Percentiles rank a stretch among this genome's conserved stretches.
Evolutionary conservation across 1,284 basidiomycete species (phyloP).

Genomic region (Cutaneotrichosporon curvatum): DNA sequence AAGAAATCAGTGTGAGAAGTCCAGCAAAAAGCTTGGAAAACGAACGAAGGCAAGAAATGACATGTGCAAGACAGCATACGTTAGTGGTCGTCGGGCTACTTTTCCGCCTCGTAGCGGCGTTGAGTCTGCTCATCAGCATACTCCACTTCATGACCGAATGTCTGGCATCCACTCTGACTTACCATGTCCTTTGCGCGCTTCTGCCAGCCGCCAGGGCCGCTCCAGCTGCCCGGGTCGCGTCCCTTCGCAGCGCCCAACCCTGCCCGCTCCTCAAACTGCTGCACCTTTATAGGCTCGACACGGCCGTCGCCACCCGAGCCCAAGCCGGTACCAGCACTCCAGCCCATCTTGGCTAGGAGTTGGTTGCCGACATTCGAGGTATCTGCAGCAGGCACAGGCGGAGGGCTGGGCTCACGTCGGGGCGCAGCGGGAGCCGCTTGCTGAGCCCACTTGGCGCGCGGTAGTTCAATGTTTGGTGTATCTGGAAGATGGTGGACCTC

Average conservation of each 20-base stretch:
- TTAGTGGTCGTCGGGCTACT: no score
- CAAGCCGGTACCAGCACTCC: conserved; percentile 80
- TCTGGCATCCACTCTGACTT: conserved; percentile 9
- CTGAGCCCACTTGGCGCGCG: conserved; percentile 52
- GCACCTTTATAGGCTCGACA: conserved; percentile 75
- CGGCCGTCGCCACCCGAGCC: conserved; percentile 72
- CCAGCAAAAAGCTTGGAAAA: no score
- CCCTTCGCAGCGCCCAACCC: conserved; percentile 83
- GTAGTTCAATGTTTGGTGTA: conserved; percentile 53
- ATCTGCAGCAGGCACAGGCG: conserved; percentile 63
- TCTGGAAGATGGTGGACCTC: conserved; percentile 85
- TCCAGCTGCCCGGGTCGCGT: conserved; percentile 68
- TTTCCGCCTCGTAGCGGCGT: conserved; percentile 10
- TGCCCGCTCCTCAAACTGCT: conserved; percentile 75
- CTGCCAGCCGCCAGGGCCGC: conserved; percentile 46
- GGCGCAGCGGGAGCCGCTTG: neutral
- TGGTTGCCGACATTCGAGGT: conserved; percentile 80
- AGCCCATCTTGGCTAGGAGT: conserved; percentile 89
- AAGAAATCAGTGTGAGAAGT: no score
- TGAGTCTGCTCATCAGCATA: conserved; percentile 12
- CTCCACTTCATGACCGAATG: no score
- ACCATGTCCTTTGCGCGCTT: conserved; percentile 37
- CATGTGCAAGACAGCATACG: no score
- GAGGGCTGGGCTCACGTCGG: conserved; percentile 15
- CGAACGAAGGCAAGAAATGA: no score